Evolutionary conservation across 2,329 filamentous ascomycete species (phyloP).

Genomic region (Botrytis squamosa): DNA sequence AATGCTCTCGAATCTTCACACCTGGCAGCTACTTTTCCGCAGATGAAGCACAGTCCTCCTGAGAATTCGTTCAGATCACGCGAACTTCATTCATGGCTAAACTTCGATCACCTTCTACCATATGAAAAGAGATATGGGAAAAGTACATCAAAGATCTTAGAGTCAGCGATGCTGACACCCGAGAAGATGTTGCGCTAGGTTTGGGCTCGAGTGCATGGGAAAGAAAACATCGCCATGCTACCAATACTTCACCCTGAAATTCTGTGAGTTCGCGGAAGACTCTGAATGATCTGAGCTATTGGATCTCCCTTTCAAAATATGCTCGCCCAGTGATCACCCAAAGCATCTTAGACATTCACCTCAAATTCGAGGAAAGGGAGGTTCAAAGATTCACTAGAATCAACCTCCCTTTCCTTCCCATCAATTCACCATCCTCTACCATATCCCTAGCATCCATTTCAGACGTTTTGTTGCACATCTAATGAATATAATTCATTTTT

Average conservation of each 20-base stretch:
- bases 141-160: not conserved
- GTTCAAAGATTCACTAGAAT: not conserved
- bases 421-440: not conserved
- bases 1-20: not conserved
- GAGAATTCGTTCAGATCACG: not conserved
- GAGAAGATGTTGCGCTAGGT: not conserved
- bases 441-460: not conserved
- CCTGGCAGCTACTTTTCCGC: not conserved
- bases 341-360: not conserved
- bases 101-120: not conserved
- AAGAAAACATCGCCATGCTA: not conserved
- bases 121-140: not conserved
- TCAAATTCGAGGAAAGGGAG: not conserved
- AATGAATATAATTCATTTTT: not conserved
- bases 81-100: not conserved
- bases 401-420: not conserved
- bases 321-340: not conserved
- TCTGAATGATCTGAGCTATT: not conserved
- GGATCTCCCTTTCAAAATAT: not conserved
- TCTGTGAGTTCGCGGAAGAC: not conserved
- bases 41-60: not conserved
- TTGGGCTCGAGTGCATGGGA: not conserved
- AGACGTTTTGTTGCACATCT: slow-evolving; percentile 1
- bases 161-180: not conserved
- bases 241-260: not conserved